Evolutionary conservation across 441 rosid species (phyloP).

Genomic region (Corymbia citriodora): DNA sequence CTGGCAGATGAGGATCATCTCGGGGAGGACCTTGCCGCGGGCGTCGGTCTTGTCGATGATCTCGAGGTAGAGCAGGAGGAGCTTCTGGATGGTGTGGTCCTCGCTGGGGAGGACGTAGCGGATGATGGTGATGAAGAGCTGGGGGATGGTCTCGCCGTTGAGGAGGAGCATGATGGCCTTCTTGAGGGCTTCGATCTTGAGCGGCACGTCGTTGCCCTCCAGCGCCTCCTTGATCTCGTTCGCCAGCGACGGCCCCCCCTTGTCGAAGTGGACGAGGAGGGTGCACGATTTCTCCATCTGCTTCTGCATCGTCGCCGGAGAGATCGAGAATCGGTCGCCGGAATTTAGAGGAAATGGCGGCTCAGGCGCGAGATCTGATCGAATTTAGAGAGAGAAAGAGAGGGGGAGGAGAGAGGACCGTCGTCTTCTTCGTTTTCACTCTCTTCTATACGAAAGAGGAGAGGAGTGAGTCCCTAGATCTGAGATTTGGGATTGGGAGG

Average conservation of each 20-base stretch:
- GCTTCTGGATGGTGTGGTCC: constrained; percentile 23
- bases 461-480: not conserved
- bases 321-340: not conserved
- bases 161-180: constrained; percentile 19
- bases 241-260: constrained; percentile 13
- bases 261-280: constrained; percentile 17
- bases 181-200: constrained; percentile 15
- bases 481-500: not conserved
- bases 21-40: constrained; percentile 21
- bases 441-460: not conserved
- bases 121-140: constrained; percentile 20
- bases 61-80: constrained; percentile 19
- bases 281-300: constrained; percentile 21
- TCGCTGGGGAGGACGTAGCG: constrained; percentile 21
- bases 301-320: constrained; percentile 6
- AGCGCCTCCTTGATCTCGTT: constrained; percentile 21
- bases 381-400: not conserved
- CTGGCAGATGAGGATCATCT: constrained; percentile 24
- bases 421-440: not conserved
- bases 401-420: not conserved
- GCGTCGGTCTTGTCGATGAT: constrained; percentile 15
- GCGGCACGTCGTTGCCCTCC: constrained; percentile 10
- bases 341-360: not conserved
- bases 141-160: constrained; percentile 20
- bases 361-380: constrained; percentile 2